Base-by-base conservation (phyloP, 2,329 filamentous ascomycete species). In the Pseudogymnoascus sp. region DNA sequence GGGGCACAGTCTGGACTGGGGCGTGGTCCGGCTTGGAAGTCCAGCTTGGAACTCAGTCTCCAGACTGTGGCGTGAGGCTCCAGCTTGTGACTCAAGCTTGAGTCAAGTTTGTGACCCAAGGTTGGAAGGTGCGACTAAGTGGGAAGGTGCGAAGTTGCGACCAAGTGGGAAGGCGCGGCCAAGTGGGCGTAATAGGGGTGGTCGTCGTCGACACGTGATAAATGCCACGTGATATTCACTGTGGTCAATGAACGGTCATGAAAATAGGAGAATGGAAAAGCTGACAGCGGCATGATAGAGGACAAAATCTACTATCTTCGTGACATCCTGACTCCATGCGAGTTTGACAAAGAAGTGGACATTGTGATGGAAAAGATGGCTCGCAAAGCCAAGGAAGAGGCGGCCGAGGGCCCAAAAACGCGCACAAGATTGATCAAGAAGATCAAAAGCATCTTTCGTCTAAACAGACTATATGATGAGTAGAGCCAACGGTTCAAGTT, bases 261-360 rank as follows among this genome's bases (percentile, higher is more conserved):
- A 15, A n/a, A 15, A 33, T 54, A 54, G 35, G 29, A 21, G 44
- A 33, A 54, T 33, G 44, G n/a, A 54, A 11, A 44, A 50, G 24
- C 47, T 54, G 5, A 54, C 47, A 54, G n/a, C 15, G 47, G 29
- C 9, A 54, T 54, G 33, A 31, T 5, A 54, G 66, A 68, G 61
- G 31, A 40, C 35, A 68, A 66, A 39, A 58, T 68, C 40, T 66
- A 62, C 60, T 67, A 66, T 61, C 61, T 65, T 47, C 60, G 61
- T 21, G 65, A 68, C 15, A 54, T 62, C 4, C 37, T 50, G 8
- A 44, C 61, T 13, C 61, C 63, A 6, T 59, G 60, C 13, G 64
- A 64, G 39, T 68, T 67, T 37, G 63, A 66, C 15, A 54, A 37
- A 5, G 60, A 64, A 8, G 63, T 66, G 29, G 63, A 67, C 13